Evolutionary conservation across 2,329 filamentous ascomycete species (phyloP).

Genomic region (Penicillium glabrum): DNA sequence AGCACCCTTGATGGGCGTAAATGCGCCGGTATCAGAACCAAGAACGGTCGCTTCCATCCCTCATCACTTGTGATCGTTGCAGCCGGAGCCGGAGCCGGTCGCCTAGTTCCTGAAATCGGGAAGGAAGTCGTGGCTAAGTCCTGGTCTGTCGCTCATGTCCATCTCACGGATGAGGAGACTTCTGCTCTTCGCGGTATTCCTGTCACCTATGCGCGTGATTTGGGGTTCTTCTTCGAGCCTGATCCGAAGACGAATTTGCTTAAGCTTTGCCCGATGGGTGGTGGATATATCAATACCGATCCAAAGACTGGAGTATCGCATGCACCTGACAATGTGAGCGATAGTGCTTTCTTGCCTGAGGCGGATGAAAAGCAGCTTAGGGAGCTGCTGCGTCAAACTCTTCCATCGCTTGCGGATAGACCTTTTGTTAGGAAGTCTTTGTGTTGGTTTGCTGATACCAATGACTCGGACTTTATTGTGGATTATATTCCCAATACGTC

Average conservation of each 20-base stretch:
- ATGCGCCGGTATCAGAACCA: conserved; percentile 39
- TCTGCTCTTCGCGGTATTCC: conserved; percentile 58
- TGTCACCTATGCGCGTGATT: conserved; percentile 60
- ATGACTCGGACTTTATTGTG: conserved; percentile 60
- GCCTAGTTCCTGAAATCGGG: conserved; percentile 52
- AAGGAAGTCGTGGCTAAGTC: conserved; percentile 55
- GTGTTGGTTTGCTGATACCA: conserved; percentile 66
- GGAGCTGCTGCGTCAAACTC: conserved; percentile 51
- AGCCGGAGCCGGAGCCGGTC: conserved; percentile 51
- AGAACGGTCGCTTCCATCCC: conserved; percentile 38
- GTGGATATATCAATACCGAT: conserved; percentile 56
- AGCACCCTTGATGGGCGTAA: conserved; percentile 14
- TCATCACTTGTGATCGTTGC: conserved; percentile 51
- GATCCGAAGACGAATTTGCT: conserved; percentile 58
- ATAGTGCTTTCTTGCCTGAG: conserved; percentile 51
- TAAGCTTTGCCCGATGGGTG: conserved; percentile 61
- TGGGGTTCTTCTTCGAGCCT: conserved; percentile 67
- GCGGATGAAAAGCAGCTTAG: conserved; percentile 56
- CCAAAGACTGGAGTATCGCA: conserved; percentile 40
- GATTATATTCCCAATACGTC: conserved; percentile 56
- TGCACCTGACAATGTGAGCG: conserved; percentile 38
- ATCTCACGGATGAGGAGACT: conserved; percentile 56
- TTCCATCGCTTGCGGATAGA: conserved; percentile 55
- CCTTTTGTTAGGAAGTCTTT: conserved; percentile 58
- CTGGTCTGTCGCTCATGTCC: conserved; percentile 62